These are phyloP conservation scores for Diplodia sapinea DNA, from an alignment of 2,329 filamentous ascomycete species.

Conservation along the genomic window DNA sequence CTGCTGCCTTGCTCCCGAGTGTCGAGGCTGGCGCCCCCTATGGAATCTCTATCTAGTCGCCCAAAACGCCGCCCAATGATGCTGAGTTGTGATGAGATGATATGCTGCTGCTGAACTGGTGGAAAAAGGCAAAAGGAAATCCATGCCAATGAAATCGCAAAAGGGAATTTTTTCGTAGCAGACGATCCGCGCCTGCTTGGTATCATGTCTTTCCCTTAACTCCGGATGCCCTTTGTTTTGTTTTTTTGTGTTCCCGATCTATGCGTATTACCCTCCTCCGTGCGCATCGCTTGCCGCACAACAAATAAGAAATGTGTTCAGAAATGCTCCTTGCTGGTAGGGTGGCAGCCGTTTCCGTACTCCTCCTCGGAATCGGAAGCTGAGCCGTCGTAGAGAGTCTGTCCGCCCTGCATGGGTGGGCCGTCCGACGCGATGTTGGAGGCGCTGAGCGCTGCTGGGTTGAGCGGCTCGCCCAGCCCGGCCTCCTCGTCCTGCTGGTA, in stretches of 20 bases:
- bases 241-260: conserved; percentile 24
- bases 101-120: conserved; percentile 7
- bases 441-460: conserved; percentile 28
- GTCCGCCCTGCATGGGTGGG: conserved; percentile 23
- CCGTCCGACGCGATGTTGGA: conserved; percentile 26
- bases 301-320: conserved; percentile 21
- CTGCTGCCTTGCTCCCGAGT: conserved; percentile 5
- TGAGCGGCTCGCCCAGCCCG: conserved; percentile 37
- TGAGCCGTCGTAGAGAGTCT: conserved; percentile 25
- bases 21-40: conserved; percentile 20
- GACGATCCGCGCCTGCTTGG: conserved; percentile 29
- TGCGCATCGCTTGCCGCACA: conserved; percentile 11
- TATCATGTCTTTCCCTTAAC: conserved; percentile 31
- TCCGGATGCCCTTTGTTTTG: conserved; percentile 24
- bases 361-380: conserved; percentile 18
- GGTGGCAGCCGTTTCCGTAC: not conserved
- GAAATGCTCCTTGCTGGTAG: conserved; percentile 23
- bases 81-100: conserved; percentile 22
- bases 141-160: conserved; percentile 23
- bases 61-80: conserved; percentile 33
- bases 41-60: conserved; percentile 32
- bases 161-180: conserved; percentile 31
- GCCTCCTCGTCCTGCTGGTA: conserved; percentile 42
- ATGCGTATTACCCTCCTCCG: conserved; percentile 24
- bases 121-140: conserved; percentile 8